Base-by-base conservation (phyloP, 352 stramenopile species). In the Globisporangium spiculum region DNA sequence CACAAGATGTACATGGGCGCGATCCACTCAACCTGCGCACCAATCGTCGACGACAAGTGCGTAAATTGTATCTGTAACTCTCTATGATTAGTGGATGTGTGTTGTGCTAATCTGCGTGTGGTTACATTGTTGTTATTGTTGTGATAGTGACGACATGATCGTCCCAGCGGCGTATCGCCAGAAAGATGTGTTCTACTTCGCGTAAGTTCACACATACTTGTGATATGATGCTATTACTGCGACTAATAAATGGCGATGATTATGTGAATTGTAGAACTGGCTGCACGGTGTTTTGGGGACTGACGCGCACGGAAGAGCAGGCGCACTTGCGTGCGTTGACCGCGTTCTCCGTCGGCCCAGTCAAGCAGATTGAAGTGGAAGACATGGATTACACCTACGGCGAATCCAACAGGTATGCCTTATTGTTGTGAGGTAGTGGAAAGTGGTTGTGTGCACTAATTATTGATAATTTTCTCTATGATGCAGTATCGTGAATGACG, bases 361-460 rank as follows among this genome's bases (percentile, higher is more conserved):
- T 96, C 38, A 90, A 94, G 65, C 87, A 96, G 62, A 82, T 91
- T 6, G 92, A 97, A 63, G 82, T 91, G 32, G 89, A 97, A 70
- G 88, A 97, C 75, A 96, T 96, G 88, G 86, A 94, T 70, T 97
- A 93, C 73, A 91, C 74, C 9, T 96, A 96, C 50, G 85, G 85
- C 20, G 82, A 94, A 18, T 60, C 67, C 10, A 92, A 75, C 60
- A 76, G 80, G 75, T 79, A 64, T 4, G 27, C 27, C 27, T 32
- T 32, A 32, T 32, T 32, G 27, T 32, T 32, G 27, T 32, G 27
- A 32, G 27, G 27, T 32, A 32, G 27, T 32, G 27, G 27, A 3
- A 32, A 32, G 27, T 7, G 27, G 27, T 32, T 32, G 27, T 32
- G 27, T 6, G 27, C 3, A 32, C 27, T 32, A 4, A 32, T 3